Evolutionary conservation across 148 eudicot genomes (phyloP).

Genomic region (Hydrangea macrophylla): DNA sequence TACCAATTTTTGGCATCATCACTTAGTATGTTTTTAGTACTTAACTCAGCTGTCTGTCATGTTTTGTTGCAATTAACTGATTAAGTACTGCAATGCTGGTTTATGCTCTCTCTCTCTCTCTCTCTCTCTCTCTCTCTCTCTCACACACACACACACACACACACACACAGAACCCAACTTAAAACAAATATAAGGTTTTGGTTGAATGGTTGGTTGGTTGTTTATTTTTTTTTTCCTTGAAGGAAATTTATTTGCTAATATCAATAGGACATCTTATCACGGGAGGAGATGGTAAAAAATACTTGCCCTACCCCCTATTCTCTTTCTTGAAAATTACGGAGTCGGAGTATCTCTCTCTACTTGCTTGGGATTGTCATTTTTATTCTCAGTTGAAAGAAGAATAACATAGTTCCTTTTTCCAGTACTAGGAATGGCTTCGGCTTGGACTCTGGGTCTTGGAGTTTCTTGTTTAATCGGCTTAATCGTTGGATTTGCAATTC

Average conservation of each 20-base stretch:
- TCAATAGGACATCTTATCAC: neutral
- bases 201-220: too few species aligned
- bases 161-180: neutral
- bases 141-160: too few species aligned
- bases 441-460: slow-evolving; percentile 43
- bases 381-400: neutral
- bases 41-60: neutral
- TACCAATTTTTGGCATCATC: too few species aligned
- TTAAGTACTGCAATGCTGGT: neutral
- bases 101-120: neutral
- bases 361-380: neutral
- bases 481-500: slow-evolving; percentile 49
- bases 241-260: neutral
- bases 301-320: neutral
- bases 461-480: slow-evolving; percentile 46
- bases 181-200: too few species aligned
- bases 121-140: too few species aligned
- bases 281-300: neutral
- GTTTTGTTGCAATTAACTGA: neutral
- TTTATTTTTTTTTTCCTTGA: too few species aligned
- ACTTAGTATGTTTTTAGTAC: neutral
- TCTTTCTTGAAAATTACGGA: neutral
- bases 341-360: neutral
- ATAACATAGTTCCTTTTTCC: neutral
- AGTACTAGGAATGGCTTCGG: slow-evolving; percentile 34